Evolutionary conservation across 2,329 filamentous ascomycete species (phyloP).

Genomic region (Fusarium algeriense): DNA sequence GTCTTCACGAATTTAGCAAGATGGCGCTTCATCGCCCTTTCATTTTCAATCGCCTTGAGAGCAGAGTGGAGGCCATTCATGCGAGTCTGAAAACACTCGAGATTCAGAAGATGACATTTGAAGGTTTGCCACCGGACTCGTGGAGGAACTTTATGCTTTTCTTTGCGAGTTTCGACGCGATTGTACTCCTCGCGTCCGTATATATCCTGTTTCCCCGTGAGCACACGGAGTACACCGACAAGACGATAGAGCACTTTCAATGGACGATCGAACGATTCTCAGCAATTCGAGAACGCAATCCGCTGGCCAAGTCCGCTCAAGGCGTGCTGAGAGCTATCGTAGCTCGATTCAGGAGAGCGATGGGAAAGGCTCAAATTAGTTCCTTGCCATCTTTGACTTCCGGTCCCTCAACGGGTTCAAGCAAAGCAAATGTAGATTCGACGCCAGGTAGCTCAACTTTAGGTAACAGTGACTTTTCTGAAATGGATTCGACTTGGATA

Average conservation of each 20-base stretch:
- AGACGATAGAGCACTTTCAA: slow-evolving; percentile 67
- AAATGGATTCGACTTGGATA: slow-evolving; percentile 52
- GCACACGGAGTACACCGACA: slow-evolving; percentile 60
- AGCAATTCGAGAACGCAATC: slow-evolving; percentile 66
- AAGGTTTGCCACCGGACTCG: slow-evolving; percentile 62
- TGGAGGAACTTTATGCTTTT: slow-evolving; percentile 68
- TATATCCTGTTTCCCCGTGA: slow-evolving; percentile 72
- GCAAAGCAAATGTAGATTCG: slow-evolving; percentile 17
- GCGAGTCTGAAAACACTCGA: slow-evolving; percentile 68
- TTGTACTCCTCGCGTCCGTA: slow-evolving; percentile 70
- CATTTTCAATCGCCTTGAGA: slow-evolving; percentile 67
- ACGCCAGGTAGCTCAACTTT: slow-evolving; percentile 33
- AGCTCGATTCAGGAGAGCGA: slow-evolving; percentile 64
- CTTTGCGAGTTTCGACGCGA: slow-evolving; percentile 73
- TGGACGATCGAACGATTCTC: slow-evolving; percentile 71
- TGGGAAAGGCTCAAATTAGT: slow-evolving; percentile 50
- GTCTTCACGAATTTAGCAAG: slow-evolving; percentile 64
- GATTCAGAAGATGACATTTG: slow-evolving; percentile 64
- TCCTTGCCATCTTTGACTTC: slow-evolving; percentile 21
- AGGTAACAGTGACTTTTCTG: slow-evolving; percentile 8
- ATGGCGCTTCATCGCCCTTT: slow-evolving; percentile 73
- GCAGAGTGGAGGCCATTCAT: slow-evolving; percentile 66
- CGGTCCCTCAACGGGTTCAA: slow-evolving; percentile 2
- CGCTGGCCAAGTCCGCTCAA: slow-evolving; percentile 65
- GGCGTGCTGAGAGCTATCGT: slow-evolving; percentile 68